Evolutionary conservation across 2,329 filamentous ascomycete genomes (phyloP), one percentile per base, ranked within the genome.

Genomic region (Aspergillus tubingensis): DNA sequence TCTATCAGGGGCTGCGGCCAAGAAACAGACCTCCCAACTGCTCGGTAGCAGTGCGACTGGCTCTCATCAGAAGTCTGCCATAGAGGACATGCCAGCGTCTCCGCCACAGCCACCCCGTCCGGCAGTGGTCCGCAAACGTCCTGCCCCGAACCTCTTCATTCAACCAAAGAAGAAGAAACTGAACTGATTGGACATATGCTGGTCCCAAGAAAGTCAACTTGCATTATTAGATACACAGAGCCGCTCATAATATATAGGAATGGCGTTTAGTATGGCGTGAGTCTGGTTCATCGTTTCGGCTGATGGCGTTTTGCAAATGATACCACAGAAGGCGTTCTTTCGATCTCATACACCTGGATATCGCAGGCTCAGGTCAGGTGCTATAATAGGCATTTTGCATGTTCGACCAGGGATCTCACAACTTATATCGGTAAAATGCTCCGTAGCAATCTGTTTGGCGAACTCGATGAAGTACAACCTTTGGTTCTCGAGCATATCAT

Each of bases 121-220:
- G 6, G 60, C 61, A 36, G 43, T 68, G 2, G 62, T 72, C 38
- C 70, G 71, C 27, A 75, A 74, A 61, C 64, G 73, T 47, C 68
- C 72, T 5, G 62, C 68, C 19, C 71, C 72, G 5, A 74, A 67
- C 58, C 62, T 72, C 3, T 73, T 76, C 54, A 70, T 75, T 36
- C 71, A 67, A 41, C 70, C 72, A 2, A 76, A 74, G 60, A 70
- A 68, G 36, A 70, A 63, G 44, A 71, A 65, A 21, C 44, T 68
- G 13, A 61, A 59, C n/a, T 72, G 61, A 68, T 27, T 15, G 17
- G 25, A 19, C 43, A 52, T 30, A 27, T 23, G 7, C 25, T 27
- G 36, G 2, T 38, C 27, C 19, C 17, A 25, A 30, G 19, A 17
- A 17, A 19, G 15, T 32, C 41, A 19, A 19, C 7, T 7, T 53